Base-by-base conservation (phyloP, 2,329 filamentous ascomycete genomes). In the Tetracladium maxilliforme region DNA sequence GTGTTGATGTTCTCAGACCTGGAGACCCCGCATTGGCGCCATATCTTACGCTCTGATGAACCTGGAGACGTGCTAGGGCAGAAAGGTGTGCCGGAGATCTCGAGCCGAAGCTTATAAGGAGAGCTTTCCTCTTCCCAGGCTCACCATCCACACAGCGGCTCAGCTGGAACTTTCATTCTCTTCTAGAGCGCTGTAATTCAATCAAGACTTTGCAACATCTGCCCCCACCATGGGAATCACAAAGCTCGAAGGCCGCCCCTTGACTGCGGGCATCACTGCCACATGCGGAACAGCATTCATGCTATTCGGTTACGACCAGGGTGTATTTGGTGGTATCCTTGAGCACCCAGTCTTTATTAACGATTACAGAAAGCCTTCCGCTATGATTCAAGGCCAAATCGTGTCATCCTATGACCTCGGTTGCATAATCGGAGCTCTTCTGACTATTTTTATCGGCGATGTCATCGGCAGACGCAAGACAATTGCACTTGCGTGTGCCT, bases 401-500 rank as follows among this genome's bases (percentile, higher is more conserved):
- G 56, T 70, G 11, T 64, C 63, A 6, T 59, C 57, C 5, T 70
- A 70, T 43, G 68, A 68, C 39, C 39, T 70, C n/a, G 69, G 68
- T 9, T 73, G 69, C 44, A 65, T 68, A 30, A 29, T 58, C 21
- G 61, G 61, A 22, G 58, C 58, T n/a, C 33, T 62, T 10, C 47
- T 54, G 26, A 54, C 52, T 15, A 49, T 59, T 16, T 51, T 52
- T 33, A 46, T 70, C 21, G 66, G 66, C 5, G 67, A 74, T 32
- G 49, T 56, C 7, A 57, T 73, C 11, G 69, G 69, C 14, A 54
- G 70, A 56, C 59, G 41, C 50, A 55, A n/a, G 21, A 65, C 64
- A 22, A 70, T 72, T 29, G 58, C 71, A 26, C 39, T 63, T 11
- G 68, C 68, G 16, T 61, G 61, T n/a, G 33, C 47, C 4, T 62